phyloP scores from a whole-genome alignment of 148 eudicot species.

The Cornus kousa region DNA sequence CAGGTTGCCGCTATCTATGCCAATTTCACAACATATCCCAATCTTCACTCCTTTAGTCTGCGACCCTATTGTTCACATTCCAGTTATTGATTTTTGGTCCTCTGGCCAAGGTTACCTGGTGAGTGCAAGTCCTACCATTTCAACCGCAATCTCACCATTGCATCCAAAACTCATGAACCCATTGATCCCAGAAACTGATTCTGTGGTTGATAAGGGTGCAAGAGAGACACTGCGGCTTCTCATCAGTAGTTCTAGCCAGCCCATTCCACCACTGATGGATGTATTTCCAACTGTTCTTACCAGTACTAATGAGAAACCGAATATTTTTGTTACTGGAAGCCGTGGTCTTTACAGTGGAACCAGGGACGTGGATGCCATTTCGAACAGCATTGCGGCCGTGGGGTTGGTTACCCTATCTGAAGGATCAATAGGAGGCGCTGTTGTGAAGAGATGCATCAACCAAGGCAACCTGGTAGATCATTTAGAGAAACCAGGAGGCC shows the following conservation, averaged over 20 bases:
- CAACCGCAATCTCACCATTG: constrained; percentile 56
- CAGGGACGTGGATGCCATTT: constrained; percentile 53
- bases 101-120: constrained; percentile 88
- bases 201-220: constrained; percentile 67
- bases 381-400: constrained; percentile 46
- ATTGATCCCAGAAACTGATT: constrained; percentile 53
- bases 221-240: constrained; percentile 82
- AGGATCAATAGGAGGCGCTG: constrained; percentile 21
- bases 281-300: constrained; percentile 47
- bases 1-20: constrained; percentile 48
- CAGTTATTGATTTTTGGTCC: constrained; percentile 80
- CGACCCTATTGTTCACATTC: constrained; percentile 86
- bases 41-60: constrained; percentile 80
- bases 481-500: constrained; percentile 22
- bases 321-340: constrained; percentile 54
- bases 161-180: constrained; percentile 50
- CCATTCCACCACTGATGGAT: constrained; percentile 42
- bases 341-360: constrained; percentile 70
- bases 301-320: constrained; percentile 33
- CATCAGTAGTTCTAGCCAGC: constrained; percentile 58
- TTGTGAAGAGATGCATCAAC: constrained; percentile 8
- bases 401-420: constrained; percentile 23
- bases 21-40: constrained; percentile 58
- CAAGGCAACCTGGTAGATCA: constrained; percentile 26
- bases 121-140: constrained; percentile 71